Evolutionary conservation across 257 asterid genomes (phyloP).

Genomic region (Leptodermis oblonga): DNA sequence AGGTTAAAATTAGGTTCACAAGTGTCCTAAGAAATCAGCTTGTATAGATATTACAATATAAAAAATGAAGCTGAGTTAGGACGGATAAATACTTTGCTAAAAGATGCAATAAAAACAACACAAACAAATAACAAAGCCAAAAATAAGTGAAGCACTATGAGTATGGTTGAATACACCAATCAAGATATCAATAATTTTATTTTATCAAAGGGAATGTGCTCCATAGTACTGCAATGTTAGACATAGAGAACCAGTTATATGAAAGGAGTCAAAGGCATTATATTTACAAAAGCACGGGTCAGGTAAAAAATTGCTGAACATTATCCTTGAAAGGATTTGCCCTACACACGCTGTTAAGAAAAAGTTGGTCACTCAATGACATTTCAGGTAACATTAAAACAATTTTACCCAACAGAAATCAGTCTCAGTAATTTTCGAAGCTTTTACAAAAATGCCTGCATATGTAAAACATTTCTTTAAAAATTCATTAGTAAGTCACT

Average conservation of each 20-base stretch:
- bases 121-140: neutral
- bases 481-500: conserved; percentile 6
- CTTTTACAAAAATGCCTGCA: conserved; percentile 1
- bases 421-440: neutral
- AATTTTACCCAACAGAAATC: conserved; percentile 2
- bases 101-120: neutral
- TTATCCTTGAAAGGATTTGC: conserved; percentile 9
- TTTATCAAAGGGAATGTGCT: conserved; percentile 27
- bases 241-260: conserved; percentile 26
- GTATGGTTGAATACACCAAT: too few relatives aligned
- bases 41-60: conserved; percentile 55
- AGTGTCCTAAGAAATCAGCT: conserved; percentile 87
- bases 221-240: conserved; percentile 42
- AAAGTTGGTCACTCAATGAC: neutral
- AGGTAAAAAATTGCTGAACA: too few relatives aligned
- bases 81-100: neutral
- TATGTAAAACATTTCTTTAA: conserved; percentile 4
- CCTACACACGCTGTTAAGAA: neutral
- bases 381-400: neutral
- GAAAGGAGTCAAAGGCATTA: neutral
- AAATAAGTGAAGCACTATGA: too few relatives aligned
- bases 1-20: conserved; percentile 79
- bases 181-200: too few relatives aligned
- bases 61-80: conserved; percentile 26
- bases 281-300: neutral